phyloP scores from a whole-genome alignment of 1,139 yeast species.

The Magnusiomyces tetraspermus region DNA sequence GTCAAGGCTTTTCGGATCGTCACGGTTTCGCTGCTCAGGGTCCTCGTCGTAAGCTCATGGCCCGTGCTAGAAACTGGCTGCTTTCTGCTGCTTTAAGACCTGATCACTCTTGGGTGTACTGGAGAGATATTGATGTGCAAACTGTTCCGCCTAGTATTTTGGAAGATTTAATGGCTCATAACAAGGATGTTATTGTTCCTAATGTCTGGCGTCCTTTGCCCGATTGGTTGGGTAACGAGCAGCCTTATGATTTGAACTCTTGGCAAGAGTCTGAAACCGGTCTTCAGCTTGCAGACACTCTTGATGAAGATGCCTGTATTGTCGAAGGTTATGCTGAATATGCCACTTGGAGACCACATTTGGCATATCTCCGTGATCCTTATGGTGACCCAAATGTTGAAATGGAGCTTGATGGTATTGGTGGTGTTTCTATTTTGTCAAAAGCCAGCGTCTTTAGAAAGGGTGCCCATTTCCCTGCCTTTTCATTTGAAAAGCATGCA shows the following conservation, averaged over 20 bases:
- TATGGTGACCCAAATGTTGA: conserved; percentile 79
- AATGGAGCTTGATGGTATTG: conserved; percentile 84
- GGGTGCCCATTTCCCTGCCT: conserved; percentile 85
- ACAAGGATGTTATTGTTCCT: conserved; percentile 65
- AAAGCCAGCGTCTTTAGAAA: conserved; percentile 70
- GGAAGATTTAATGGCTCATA: conserved; percentile 58
- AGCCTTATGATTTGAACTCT: conserved; percentile 82
- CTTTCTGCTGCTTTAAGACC: conserved; percentile 54
- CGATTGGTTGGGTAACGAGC: conserved; percentile 81
- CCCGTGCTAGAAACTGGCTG: conserved; percentile 64
- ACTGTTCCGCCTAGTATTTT: conserved; percentile 51
- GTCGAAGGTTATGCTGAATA: conserved; percentile 90
- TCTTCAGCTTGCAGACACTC: conserved; percentile 59
- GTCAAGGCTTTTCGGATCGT: conserved; percentile 76
- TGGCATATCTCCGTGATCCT: conserved; percentile 79
- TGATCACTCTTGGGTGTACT: conserved; percentile 67
- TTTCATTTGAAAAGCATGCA: conserved; percentile 82
- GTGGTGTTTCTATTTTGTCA: conserved; percentile 78
- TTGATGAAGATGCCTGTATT: conserved; percentile 81
- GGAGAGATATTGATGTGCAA: conserved; percentile 70
- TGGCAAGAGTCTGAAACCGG: conserved; percentile 90
- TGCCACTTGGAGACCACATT: conserved; percentile 88
- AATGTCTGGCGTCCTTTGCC: conserved; percentile 91
- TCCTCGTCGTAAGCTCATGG: conserved; percentile 64
- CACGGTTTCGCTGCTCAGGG: conserved; percentile 72